Base-by-base conservation (phyloP, 2,329 filamentous ascomycete species). In the Diaporthe ampelina region DNA sequence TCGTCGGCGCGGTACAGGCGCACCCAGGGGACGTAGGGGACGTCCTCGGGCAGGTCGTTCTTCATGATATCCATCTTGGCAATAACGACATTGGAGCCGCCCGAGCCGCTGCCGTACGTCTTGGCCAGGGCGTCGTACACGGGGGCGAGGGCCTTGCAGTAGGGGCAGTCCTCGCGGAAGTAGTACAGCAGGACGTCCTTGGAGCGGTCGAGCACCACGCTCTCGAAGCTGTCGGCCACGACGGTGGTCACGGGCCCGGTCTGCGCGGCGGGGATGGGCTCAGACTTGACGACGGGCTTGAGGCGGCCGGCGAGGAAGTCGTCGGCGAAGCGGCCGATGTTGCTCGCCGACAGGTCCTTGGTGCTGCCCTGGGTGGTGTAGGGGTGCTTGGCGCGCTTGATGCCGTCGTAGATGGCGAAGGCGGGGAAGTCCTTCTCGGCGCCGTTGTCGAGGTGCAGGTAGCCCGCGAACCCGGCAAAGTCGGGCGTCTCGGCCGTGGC, bases 111-210 rank as follows among this genome's bases (percentile, higher is more conserved):
- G 90, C 91, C 88, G 87, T 95, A 98, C 75, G 91, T 89, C 76
- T 89, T 85, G 72, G 91, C 97, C 75, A 99, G 94, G 84, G 98
- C 94, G 77, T 99, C 97, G 85, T 98, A 99, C 85, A 98, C 93
- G 81, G 97, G 96, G 72, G 96, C 95, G 77, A 99, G 93, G 85
- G 92, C 95, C 91, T 98, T 98, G 94, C 97, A 99, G 91, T 99
- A 97, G 79, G 97, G 97, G 84, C 97, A 99, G 96, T 97, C 98
- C 78, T 97, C 96, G 75, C 97, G 97, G 88, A 98, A 98, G 89
- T 98, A 98, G 89, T 99, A 97, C 77, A 99, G 86, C 78, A 99
- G 91, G 75, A 99, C 97, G 85, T 99, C 97, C 93, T 98, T 98
- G 83, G 92, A 90, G 85, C 97, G 93, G 83, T 99, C 93, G 73